A percentile compares a stretch with the other conserved stretches of the same genome.
Evolutionary conservation across 306 rosid genomes (phyloP).

Genomic region (Vachellia collinsii): DNA sequence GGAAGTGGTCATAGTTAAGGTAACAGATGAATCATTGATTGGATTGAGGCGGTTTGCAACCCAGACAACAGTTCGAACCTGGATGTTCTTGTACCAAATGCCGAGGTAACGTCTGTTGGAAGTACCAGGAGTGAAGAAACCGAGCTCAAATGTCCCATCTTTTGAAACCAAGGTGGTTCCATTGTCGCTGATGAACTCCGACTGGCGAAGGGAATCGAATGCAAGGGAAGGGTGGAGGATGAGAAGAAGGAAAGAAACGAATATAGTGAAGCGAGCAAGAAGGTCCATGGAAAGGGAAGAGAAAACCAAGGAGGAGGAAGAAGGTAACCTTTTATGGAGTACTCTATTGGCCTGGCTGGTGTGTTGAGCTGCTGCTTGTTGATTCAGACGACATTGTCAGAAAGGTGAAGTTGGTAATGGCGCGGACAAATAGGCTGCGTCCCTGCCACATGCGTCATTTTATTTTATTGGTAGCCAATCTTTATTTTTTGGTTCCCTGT

Average conservation of each 20-base stretch:
- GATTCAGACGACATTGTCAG: neutral
- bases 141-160: neutral
- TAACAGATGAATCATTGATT: neutral
- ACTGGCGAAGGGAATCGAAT: neutral
- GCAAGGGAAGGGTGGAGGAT: neutral
- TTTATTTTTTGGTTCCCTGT: too few relatives aligned
- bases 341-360: neutral
- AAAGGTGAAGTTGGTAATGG: neutral
- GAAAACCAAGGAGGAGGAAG: neutral
- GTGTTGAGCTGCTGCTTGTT: neutral
- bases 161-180: neutral
- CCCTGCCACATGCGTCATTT: too few relatives aligned
- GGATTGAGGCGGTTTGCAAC: neutral
- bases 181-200: neutral
- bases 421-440: neutral
- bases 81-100: constrained; percentile 4
- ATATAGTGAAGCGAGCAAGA: neutral
- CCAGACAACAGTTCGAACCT: neutral
- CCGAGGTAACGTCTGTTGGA: neutral
- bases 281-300: neutral
- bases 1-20: neutral
- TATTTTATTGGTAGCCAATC: too few relatives aligned
- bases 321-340: neutral
- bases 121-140: neutral
- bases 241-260: neutral